Evolutionary conservation across 257 asterid species (phyloP).

Genomic region (Solanum commersonii): DNA sequence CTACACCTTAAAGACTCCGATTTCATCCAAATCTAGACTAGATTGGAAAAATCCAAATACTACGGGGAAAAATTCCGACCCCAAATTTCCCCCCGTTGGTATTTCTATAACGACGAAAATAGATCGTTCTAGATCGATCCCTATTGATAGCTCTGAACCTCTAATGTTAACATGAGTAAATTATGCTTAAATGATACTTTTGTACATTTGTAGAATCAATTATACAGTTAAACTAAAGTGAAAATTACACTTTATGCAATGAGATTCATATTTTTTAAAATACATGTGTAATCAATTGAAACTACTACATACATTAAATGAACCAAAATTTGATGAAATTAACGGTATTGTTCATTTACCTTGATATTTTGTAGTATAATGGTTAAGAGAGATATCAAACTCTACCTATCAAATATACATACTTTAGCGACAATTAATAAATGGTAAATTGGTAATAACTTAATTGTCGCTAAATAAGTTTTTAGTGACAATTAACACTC

Average conservation of each 20-base stretch:
- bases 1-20: too few relatives aligned
- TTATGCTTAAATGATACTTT: not conserved
- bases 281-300: not conserved
- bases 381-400: not conserved
- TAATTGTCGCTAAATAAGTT: too few relatives aligned
- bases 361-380: too few relatives aligned
- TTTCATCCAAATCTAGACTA: too few relatives aligned
- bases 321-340: not conserved
- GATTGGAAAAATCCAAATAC: too few relatives aligned
- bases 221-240: not conserved
- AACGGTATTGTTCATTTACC: not conserved
- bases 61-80: too few relatives aligned
- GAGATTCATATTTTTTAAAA: not conserved
- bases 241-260: not conserved
- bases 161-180: not conserved
- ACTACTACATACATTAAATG: not conserved
- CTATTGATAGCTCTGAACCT: not conserved
- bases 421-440: too few relatives aligned
- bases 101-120: too few relatives aligned
- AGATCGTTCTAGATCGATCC: not conserved
- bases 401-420: not conserved
- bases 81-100: too few relatives aligned
- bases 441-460: too few relatives aligned
- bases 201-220: not conserved
- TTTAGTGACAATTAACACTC: too few relatives aligned